Evolutionary conservation across 2,329 filamentous ascomycete species (phyloP).

Genomic region (Fusarium napiforme): DNA sequence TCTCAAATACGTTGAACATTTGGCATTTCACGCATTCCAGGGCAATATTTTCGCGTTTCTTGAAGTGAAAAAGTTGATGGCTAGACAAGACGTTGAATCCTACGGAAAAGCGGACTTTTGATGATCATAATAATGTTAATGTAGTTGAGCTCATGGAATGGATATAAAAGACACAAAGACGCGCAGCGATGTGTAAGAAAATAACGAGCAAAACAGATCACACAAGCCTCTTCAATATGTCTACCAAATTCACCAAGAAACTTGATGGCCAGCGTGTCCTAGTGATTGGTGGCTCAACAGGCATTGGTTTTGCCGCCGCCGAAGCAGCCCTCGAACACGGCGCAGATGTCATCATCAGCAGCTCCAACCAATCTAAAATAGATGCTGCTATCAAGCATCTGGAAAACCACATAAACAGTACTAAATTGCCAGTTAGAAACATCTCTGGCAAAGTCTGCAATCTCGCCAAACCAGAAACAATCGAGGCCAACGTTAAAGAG

Average conservation of each 20-base stretch:
- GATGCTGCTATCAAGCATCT: background rate
- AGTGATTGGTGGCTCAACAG: background rate
- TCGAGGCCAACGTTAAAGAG: background rate
- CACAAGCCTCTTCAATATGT: fast-evolving
- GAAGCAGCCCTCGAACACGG: background rate
- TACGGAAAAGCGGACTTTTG: background rate
- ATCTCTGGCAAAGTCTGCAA: background rate
- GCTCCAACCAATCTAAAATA: background rate
- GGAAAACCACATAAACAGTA: fast-evolving
- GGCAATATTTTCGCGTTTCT: fast-evolving
- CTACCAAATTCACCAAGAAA: background rate
- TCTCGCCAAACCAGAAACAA: background rate
- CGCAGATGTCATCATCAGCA: background rate
- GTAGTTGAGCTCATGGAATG: no score
- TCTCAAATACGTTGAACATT: background rate
- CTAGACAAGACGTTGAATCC: background rate
- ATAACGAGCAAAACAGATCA: fast-evolving
- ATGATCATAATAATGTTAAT: background rate
- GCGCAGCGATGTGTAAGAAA: fast-evolving
- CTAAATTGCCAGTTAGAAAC: fast-evolving
- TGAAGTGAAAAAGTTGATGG: fast-evolving
- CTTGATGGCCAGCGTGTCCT: background rate
- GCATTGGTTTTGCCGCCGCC: background rate
- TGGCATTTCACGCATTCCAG: no score
- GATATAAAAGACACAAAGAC: background rate